Base-by-base conservation (phyloP, 2,329 filamentous ascomycete genomes). In the Onygena corvina region DNA sequence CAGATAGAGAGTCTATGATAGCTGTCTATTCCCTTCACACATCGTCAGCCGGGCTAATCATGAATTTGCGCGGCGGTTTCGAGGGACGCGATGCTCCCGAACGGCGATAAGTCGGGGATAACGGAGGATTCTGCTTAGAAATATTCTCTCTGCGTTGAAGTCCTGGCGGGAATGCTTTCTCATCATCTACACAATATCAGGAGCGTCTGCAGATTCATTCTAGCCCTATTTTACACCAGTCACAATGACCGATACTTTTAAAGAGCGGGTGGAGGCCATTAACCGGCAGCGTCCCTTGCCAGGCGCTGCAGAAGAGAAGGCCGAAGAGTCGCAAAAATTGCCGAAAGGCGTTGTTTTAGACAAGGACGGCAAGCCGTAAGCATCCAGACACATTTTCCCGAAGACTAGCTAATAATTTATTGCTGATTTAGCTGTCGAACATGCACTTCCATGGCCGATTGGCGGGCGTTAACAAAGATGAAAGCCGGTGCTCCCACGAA, bases 341-440 rank as follows among this genome's bases (percentile, higher is more conserved):
- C 66, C 68, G n/a, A 70, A 67, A 40, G 70, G 70, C n/a, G 66
- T 72, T n/a, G 67, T 73, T 2, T 60, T 74, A 42, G 71, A 67
- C 50, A 70, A 71, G 54, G 69, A 73, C 59, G 71, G 71, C 48
- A 74, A 74, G 58, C 71, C 71, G 71, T 73, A 61, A 29, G 69
- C 16, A 48, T 31, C 21, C 9, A 9, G 20, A 36, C 7, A 40
- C 25, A 20, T 20, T 38, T 45, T 33, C 25, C n/a, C n/a, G 6
- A n/a, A 51, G 30, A 27, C 16, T 4, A 48, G 35, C 30, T 45
- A 46, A 38, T n/a, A 5, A 34, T 18, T 33, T 23, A 38, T 23
- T 25, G 27, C 30, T 6, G 27, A 20, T 35, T 14, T 50, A 73
- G 71, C 55, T 74, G 71, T 54, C 70, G 70, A 36, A 67, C 67